phyloP scores from a whole-genome alignment of 2,329 filamentous ascomycete genomes.

The Colletotrichum liaoningense region DNA sequence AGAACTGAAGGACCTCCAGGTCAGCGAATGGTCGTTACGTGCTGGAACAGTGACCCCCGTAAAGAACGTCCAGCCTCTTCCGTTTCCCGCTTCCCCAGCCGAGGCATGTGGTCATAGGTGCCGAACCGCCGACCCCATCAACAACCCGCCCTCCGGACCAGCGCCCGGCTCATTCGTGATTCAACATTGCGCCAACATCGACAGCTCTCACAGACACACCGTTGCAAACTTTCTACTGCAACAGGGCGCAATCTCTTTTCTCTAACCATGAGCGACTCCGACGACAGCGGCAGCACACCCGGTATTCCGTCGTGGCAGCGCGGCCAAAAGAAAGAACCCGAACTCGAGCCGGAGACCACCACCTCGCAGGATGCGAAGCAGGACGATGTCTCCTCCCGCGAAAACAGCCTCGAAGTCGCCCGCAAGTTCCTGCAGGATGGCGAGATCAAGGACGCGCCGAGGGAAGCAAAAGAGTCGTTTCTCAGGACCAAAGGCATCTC shows the following conservation, averaged over 20 bases:
- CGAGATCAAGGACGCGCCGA: conserved; percentile 74
- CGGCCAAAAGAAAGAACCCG: conserved; percentile 24
- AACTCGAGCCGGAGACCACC: conserved; percentile 8
- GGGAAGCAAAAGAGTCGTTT: conserved; percentile 81
- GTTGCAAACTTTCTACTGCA: not conserved
- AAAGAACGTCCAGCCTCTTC: conserved; percentile 16
- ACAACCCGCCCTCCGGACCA: not conserved
- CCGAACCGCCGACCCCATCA: conserved; percentile 23
- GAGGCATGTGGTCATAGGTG: conserved; percentile 37
- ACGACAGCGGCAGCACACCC: conserved; percentile 40
- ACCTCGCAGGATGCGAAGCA: conserved; percentile 19
- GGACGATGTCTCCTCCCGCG: conserved; percentile 28
- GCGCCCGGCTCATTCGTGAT: not conserved
- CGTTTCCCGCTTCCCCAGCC: conserved; percentile 27
- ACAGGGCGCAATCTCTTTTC: not conserved
- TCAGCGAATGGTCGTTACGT: not conserved
- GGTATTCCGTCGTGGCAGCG: conserved; percentile 48
- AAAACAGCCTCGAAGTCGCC: conserved; percentile 69
- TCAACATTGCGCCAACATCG: not conserved
- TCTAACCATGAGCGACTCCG: conserved; percentile 46
- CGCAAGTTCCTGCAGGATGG: conserved; percentile 81
- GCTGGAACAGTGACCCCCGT: not conserved
- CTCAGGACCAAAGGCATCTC: conserved; percentile 81
- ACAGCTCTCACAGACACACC: not conserved
- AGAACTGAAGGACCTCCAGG: not conserved